Conservation (phyloP, 2,329 filamentous ascomycete genomes). For the Fusarium continuum region DNA sequence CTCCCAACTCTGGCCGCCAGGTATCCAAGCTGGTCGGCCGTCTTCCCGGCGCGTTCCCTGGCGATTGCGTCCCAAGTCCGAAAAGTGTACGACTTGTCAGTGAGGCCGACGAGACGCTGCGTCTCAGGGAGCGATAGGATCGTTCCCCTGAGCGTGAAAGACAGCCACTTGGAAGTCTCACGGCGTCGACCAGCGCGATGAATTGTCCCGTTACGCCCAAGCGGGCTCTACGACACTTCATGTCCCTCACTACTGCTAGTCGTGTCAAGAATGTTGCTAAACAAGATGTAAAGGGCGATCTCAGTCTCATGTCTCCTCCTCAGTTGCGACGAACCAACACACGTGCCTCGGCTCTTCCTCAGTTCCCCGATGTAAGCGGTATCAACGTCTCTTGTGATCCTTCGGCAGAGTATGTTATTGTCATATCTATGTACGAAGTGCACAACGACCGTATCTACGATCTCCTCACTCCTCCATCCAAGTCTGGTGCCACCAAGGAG, state of each 20-base stretch:
- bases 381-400: conserved; percentile 68
- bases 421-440: conserved; percentile 98
- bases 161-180: conserved; percentile 21
- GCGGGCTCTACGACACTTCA: conserved; percentile 47
- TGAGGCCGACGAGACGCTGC: conserved; percentile 39
- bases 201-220: conserved; percentile 46
- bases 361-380: conserved; percentile 77
- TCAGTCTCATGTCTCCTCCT: conserved; percentile 58
- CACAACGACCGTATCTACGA: conserved; percentile 99
- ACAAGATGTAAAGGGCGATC: conserved; percentile 58
- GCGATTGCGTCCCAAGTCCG: conserved; percentile 46
- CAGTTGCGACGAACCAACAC: conserved; percentile 71
- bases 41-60: conserved; percentile 46
- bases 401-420: conserved; percentile 81
- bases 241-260: conserved; percentile 58
- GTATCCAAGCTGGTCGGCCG: conserved; percentile 25
- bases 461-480: conserved; percentile 74
- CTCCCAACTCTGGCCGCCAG: conserved; percentile 35
- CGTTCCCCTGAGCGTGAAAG: conserved; percentile 35
- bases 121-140: conserved; percentile 45
- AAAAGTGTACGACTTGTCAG: conserved; percentile 58
- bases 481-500: conserved; percentile 72
- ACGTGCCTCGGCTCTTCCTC: conserved; percentile 75
- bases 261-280: conserved; percentile 60
- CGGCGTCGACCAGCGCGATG: conserved; percentile 43